Evolutionary conservation across 495 filamentous ascomycete species (phyloP).

Genomic region (Penicillium bovifimosum): DNA sequence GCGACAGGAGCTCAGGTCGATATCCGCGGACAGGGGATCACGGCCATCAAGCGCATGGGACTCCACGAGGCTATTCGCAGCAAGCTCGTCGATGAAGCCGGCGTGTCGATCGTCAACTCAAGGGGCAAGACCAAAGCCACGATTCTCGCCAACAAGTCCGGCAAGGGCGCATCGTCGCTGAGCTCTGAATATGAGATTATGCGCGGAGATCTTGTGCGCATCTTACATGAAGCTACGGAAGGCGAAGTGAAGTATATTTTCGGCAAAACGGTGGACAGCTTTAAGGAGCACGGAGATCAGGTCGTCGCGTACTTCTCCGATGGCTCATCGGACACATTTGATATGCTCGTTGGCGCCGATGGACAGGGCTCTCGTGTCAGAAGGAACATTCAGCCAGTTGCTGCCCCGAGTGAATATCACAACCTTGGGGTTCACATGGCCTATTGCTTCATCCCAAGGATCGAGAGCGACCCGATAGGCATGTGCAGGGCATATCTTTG

Average conservation of each 20-base stretch:
- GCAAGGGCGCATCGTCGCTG: slow-evolving; percentile 27
- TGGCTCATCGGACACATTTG: slow-evolving; percentile 33
- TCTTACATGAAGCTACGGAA: slow-evolving; percentile 35
- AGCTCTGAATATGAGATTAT: slow-evolving; percentile 46
- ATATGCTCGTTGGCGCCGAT: slow-evolving; percentile 47
- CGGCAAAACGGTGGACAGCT: slow-evolving; percentile 22
- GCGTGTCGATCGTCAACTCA: slow-evolving; percentile 30
- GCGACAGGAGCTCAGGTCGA: slow-evolving; percentile 38
- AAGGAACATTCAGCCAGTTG: slow-evolving; percentile 25
- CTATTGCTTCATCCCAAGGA: slow-evolving; percentile 40
- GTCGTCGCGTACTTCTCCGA: slow-evolving; percentile 36
- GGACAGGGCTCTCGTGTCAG: slow-evolving; percentile 43
- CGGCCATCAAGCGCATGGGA: slow-evolving; percentile 37
- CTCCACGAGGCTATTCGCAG: slow-evolving; percentile 27
- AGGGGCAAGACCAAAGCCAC: slow-evolving; percentile 18
- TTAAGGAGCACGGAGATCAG: slow-evolving; percentile 22
- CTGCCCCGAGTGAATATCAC: slow-evolving; percentile 14
- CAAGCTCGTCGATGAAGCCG: slow-evolving; percentile 31
- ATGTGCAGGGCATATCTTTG: slow-evolving; percentile 13
- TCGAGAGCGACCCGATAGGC: slow-evolving; percentile 23
- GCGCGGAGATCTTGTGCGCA: slow-evolving; percentile 36
- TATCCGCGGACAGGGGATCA: slow-evolving; percentile 33
- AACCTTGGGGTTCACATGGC: slow-evolving; percentile 29
- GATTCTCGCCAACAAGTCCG: slow-evolving; percentile 29
- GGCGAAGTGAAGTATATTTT: slow-evolving; percentile 36